phyloP scores from a whole-genome alignment of 768 basidiomycete genomes.

The Omphalotus guepiniiformis region DNA sequence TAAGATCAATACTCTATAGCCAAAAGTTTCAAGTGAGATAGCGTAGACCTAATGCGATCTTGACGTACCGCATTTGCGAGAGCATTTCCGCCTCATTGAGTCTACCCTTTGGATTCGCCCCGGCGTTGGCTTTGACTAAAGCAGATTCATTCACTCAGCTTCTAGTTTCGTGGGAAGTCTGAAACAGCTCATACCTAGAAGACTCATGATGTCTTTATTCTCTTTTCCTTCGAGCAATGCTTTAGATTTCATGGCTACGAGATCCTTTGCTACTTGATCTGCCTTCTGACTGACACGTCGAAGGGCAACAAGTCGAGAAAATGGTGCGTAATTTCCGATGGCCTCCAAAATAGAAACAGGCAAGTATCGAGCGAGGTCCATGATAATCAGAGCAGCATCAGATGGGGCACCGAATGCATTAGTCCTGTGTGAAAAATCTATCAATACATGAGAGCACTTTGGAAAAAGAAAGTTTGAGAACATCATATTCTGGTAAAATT shows the following conservation, averaged over 20 bases:
- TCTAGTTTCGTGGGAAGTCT: too few species aligned
- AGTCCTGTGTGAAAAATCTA: conserved; percentile 3
- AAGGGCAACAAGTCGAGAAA: neutral
- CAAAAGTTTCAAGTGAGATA: neutral
- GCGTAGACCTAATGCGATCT: neutral
- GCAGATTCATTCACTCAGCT: neutral
- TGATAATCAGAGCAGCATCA: neutral
- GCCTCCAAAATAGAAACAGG: conserved; percentile 16
- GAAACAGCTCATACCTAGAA: conserved; percentile 27
- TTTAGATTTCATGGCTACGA: conserved; percentile 1
- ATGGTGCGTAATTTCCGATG: conserved; percentile 11
- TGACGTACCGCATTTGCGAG: conserved; percentile 21
- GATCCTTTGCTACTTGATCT: conserved; percentile 8
- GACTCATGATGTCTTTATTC: conserved; percentile 29
- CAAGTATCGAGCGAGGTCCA: conserved; percentile 10
- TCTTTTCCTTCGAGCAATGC: conserved; percentile 6
- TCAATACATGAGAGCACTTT: too few species aligned
- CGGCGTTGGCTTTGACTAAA: conserved; percentile 16
- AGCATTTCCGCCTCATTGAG: conserved; percentile 23
- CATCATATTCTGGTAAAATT: conserved; percentile 33
- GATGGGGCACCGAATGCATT: conserved; percentile 20
- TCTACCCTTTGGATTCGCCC: conserved; percentile 10
- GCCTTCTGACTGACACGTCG: neutral
- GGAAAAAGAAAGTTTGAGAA: conserved; percentile 10
- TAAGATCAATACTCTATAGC: neutral